These are phyloP conservation scores for Gynostemma pentaphyllum DNA, from an alignment of 306 rosid species.

Conservation along the genomic window DNA sequence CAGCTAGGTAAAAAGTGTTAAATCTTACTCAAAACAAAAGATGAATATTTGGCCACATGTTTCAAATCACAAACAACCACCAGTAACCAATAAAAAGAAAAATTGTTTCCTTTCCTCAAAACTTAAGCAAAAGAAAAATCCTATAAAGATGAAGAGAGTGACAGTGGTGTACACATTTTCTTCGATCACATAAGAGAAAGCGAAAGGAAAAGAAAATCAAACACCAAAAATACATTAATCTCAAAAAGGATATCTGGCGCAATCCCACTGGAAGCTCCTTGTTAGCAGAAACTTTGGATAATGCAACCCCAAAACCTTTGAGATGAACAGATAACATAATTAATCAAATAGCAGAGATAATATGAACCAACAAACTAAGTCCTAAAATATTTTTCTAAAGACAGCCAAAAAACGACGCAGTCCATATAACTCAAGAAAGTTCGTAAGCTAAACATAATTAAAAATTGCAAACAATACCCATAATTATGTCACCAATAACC, in stretches of 20 bases:
- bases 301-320: conserved; percentile 86
- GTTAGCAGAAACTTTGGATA: conserved; percentile 70
- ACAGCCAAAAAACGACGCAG: too few species aligned
- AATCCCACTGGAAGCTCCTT: conserved; percentile 59
- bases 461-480: too few species aligned
- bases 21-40: conserved; percentile 29
- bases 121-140: background rate
- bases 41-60: background rate
- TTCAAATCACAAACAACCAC: background rate
- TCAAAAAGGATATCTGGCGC: conserved; percentile 91
- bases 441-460: background rate
- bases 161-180: background rate
- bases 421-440: background rate
- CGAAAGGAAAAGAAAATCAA: background rate
- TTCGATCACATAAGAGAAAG: background rate
- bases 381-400: background rate
- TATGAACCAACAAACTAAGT: background rate
- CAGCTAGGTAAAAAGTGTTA: conserved; percentile 88
- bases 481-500: too few species aligned
- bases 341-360: background rate
- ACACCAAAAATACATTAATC: conserved; percentile 5
- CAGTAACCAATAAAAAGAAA: background rate
- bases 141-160: background rate
- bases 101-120: background rate
- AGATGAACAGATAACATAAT: conserved; percentile 18